Conservation (phyloP, 2,329 filamentous ascomycete genomes). For the Colletotrichum sp. region DNA sequence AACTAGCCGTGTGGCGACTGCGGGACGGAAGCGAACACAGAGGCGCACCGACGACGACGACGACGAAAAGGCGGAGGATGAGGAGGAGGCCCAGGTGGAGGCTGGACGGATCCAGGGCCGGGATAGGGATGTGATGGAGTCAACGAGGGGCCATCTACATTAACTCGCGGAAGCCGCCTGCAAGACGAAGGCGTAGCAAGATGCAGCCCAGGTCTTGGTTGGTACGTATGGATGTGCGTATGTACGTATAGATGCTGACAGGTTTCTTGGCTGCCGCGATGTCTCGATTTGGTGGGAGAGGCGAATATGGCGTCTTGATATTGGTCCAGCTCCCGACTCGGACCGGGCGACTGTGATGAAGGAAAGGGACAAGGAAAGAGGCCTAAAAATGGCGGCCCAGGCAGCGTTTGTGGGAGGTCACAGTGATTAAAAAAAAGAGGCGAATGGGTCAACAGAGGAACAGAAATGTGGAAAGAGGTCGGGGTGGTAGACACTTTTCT, state of each 20-base stretch:
- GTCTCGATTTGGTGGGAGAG: neutral
- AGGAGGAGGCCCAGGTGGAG: neutral
- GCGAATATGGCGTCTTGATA: neutral
- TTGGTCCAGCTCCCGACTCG: neutral
- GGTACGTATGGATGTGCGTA: neutral
- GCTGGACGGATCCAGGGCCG: neutral
- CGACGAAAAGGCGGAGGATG: neutral
- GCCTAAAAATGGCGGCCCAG: neutral
- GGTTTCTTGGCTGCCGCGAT: neutral
- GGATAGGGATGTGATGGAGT: conserved; percentile 9
- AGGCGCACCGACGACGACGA: neutral
- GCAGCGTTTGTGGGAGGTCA: neutral
- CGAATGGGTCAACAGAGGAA: neutral
- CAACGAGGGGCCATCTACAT: conserved; percentile 6
- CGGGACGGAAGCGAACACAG: conserved; percentile 6
- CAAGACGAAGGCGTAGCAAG: conserved; percentile 8
- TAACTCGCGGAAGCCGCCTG: conserved; percentile 12
- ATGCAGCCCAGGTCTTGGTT: conserved; percentile 10
- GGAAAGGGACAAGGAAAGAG: neutral
- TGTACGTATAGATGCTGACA: neutral
- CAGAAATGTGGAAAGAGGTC: neutral
- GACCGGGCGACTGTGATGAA: neutral
- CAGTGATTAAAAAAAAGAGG: neutral
- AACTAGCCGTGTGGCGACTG: conserved; percentile 13
- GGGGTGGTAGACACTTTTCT: conserved; percentile 1